Evolutionary conservation across 164 flowering plant species (phyloP), one percentile per base, ranked within the genome.

Genomic region (Platanus orientalis): DNA sequence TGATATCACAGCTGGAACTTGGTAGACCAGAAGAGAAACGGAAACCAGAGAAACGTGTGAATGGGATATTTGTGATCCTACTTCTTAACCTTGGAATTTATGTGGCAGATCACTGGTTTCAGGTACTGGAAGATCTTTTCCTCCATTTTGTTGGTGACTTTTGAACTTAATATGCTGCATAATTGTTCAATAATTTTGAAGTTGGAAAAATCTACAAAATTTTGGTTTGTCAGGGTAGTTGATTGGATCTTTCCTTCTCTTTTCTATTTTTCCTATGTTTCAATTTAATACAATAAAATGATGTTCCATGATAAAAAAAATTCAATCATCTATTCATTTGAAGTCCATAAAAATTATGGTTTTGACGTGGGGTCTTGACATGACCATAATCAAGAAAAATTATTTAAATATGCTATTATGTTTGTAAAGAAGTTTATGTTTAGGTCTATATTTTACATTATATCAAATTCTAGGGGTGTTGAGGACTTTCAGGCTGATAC

Each of bases 51-150:
- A 88, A 77, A 77, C 88, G 73, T n/a, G 96, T 81, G 23, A 90
- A 80, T 73, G 92, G 96, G 7, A 68, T 93, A 65, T 93, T 93
- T 72, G 90, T 92, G 94, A 88, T 93, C 66, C 69, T 93, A 63
- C 94, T 93, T 65, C 72, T 90, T 26, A 93, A 90, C 71, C 69
- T 90, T 73, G 97, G 94, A 60, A 68, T 90, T 54, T 88, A 32
- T 60, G 87, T 74, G 23, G 97, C 94, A 14, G 96, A 89, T 81
- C 97, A 90, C 67, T 73, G 84, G 58, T 79, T 93, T 70, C 96
- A 79, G 93, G 97, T 93, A 75, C 64, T 58, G 53, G 48, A 62
- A 58, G 64, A 58, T 69, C 23, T 45, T 13, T 64, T 54, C 23
- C 60, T 53, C 45, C 24, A n/a, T n/a, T n/a, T n/a, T n/a, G n/a